phyloP scores from a whole-genome alignment of 2,329 filamentous ascomycete species.

The Penicillium sp. region DNA sequence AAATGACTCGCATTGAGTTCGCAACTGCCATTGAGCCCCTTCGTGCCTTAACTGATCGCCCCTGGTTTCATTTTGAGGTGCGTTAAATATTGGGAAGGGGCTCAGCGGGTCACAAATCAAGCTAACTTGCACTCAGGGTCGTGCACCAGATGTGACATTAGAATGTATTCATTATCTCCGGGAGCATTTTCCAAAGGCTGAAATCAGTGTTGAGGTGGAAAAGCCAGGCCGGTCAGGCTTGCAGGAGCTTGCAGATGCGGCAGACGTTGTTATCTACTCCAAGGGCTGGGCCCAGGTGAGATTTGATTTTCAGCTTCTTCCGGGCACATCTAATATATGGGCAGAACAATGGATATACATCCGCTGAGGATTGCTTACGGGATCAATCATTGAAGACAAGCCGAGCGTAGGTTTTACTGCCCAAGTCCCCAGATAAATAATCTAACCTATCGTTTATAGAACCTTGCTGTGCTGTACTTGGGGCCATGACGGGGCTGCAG shows the following conservation, averaged over 20 bases:
- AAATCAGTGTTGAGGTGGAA: conserved; percentile 70
- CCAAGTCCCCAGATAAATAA: background rate
- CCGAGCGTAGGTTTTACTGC: conserved; percentile 47
- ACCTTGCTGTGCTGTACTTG: conserved; percentile 59
- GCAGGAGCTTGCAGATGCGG: conserved; percentile 58
- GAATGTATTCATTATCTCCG: conserved; percentile 61
- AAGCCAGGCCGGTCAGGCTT: conserved; percentile 65
- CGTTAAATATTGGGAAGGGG: background rate
- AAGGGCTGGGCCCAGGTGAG: conserved; percentile 67
- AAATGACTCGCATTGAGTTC: conserved; percentile 68
- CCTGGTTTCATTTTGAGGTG: conserved; percentile 72
- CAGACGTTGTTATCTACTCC: conserved; percentile 73
- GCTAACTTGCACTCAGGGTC: conserved; percentile 49
- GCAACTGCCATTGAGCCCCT: conserved; percentile 45
- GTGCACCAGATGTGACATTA: conserved; percentile 61
- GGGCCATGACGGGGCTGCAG: conserved; percentile 56
- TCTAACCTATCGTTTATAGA: conserved; percentile 28
- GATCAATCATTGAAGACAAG: conserved; percentile 42
- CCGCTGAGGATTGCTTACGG: conserved; percentile 54
- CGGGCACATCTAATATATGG: background rate
- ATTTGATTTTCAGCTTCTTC: no score
- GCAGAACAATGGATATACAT: conserved; percentile 42
- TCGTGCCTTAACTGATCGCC: conserved; percentile 20
- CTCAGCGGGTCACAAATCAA: background rate
- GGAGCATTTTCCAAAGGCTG: conserved; percentile 44